Percentiles rank a stretch among this genome's conserved stretches.
phyloP scores from a whole-genome alignment of 2,329 filamentous ascomycete genomes.

The Fusarium robinianum region DNA sequence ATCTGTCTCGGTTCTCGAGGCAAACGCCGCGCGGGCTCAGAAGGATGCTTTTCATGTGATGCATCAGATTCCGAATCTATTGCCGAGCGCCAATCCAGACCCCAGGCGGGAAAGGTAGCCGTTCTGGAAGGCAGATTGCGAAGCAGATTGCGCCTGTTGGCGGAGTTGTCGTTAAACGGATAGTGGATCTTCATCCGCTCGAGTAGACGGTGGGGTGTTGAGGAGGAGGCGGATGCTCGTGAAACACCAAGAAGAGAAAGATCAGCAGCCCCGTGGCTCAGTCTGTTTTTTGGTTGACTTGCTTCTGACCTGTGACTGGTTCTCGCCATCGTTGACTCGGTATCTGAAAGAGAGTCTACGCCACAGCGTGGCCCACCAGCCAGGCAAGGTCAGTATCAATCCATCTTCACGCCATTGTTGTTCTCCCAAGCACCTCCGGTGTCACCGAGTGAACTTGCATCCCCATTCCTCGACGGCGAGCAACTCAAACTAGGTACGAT shows the following conservation, averaged over 20 bases:
- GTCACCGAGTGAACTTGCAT: constrained; percentile 1
- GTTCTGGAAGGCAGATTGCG: constrained; percentile 4
- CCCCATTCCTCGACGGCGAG: constrained; percentile 1
- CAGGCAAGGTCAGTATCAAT: constrained; percentile 13
- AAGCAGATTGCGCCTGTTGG: not conserved
- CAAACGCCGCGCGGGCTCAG: too few species aligned
- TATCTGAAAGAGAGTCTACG: not conserved
- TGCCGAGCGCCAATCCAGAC: constrained; percentile 13
- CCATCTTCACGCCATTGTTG: constrained; percentile 4
- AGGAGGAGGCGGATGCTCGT: constrained; percentile 1
- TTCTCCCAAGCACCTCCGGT: too few species aligned
- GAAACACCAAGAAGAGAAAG: constrained; percentile 12
- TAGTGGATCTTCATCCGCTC: too few species aligned
- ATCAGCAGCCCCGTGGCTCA: constrained; percentile 13
- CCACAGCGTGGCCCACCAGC: constrained; percentile 18
- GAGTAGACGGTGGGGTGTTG: not conserved
- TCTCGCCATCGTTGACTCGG: not conserved
- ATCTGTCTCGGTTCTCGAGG: too few species aligned
- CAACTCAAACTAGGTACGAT: too few species aligned
- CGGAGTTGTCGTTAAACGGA: too few species aligned
- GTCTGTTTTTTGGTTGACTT: not conserved
- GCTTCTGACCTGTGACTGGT: not conserved
- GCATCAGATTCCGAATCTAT: constrained; percentile 7
- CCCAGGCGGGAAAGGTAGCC: constrained; percentile 1
- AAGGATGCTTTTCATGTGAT: constrained; percentile 13